phyloP scores from a whole-genome alignment of 257 asterid species.

The Haberlea rhodopensis region DNA sequence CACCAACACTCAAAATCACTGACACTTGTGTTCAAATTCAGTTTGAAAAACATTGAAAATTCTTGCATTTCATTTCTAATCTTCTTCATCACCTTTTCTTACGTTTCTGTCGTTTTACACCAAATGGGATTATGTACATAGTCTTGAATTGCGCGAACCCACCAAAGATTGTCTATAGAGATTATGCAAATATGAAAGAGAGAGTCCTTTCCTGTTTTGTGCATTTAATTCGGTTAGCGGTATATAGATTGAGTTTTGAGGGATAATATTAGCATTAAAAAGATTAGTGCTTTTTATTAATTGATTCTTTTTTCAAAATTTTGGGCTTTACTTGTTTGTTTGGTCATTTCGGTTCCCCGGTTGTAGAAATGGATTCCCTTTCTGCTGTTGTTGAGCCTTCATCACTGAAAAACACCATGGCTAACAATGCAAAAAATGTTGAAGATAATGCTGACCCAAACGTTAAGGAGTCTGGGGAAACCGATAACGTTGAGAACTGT shows the following conservation, averaged over 20 bases:
- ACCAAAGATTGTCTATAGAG: constrained; percentile 28
- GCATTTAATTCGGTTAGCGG: constrained; percentile 28
- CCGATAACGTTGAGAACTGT: constrained; percentile 45
- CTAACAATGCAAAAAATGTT: constrained; percentile 20
- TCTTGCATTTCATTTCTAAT: constrained; percentile 6
- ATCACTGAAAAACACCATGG: constrained; percentile 37
- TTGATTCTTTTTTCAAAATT: too few species aligned
- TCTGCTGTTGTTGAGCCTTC: constrained; percentile 34
- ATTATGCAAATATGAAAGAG: constrained; percentile 43
- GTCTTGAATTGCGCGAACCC: constrained; percentile 37
- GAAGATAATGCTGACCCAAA: constrained; percentile 39
- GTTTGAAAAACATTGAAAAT: constrained; percentile 31
- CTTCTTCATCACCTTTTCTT: constrained; percentile 32
- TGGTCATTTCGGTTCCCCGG: constrained; percentile 50
- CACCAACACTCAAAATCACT: constrained; percentile 23
- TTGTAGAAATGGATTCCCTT: constrained; percentile 52
- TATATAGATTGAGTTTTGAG: constrained; percentile 41
- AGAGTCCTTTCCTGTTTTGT: constrained; percentile 40
- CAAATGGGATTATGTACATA: constrained; percentile 37
- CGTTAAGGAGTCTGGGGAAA: constrained; percentile 38
- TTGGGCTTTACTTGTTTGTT: constrained; percentile 22
- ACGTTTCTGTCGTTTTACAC: constrained; percentile 45
- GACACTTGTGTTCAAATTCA: constrained; percentile 34
- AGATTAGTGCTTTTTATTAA: constrained; percentile 13
- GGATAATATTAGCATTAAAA: constrained; percentile 11